A percentile compares a stretch with the other conserved stretches of the same genome.
Evolutionary conservation across 2,329 filamentous ascomycete species (phyloP).

Genomic region (Epichloe sp.): DNA sequence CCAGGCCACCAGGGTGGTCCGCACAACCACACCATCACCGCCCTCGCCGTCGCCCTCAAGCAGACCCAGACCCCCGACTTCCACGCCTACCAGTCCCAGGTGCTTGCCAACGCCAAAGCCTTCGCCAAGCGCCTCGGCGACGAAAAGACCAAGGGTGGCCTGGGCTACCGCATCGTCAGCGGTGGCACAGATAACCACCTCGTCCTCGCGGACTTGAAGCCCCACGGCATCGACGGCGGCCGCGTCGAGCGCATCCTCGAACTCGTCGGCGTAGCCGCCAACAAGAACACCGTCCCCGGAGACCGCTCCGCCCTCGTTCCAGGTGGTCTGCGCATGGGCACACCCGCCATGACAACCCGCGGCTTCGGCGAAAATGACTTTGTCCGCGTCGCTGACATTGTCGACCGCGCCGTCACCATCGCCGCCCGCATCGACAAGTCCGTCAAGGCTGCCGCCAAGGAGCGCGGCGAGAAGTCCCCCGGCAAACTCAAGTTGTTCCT

Average conservation of each 20-base stretch:
- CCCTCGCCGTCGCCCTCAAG: slow-evolving; percentile 84
- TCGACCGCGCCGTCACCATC: slow-evolving; percentile 71
- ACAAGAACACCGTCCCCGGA: slow-evolving; percentile 97
- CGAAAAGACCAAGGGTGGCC: slow-evolving; percentile 58
- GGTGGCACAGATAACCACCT: slow-evolving; percentile 97
- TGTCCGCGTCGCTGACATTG: slow-evolving; percentile 69
- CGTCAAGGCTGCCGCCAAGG: slow-evolving; percentile 54
- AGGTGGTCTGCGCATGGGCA: slow-evolving; percentile 85
- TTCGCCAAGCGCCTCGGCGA: slow-evolving; percentile 57
- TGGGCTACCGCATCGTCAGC: slow-evolving; percentile 80
- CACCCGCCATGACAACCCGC: slow-evolving; percentile 93
- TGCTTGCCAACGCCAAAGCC: slow-evolving; percentile 82
- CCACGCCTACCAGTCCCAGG: slow-evolving; percentile 80
- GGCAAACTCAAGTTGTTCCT: slow-evolving; percentile 54
- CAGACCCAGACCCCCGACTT: slow-evolving; percentile 86
- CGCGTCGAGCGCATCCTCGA: slow-evolving; percentile 84
- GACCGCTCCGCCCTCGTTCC: slow-evolving; percentile 89
- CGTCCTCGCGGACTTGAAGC: slow-evolving; percentile 82
- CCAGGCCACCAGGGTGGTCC: slow-evolving; percentile 95
- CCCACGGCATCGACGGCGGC: slow-evolving; percentile 74
- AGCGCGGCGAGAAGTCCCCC: slow-evolving; percentile 51
- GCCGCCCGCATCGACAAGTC: slow-evolving; percentile 63
- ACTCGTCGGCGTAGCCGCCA: slow-evolving; percentile 88
- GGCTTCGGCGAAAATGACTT: slow-evolving; percentile 90
- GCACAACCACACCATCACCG: slow-evolving; percentile 98